These are phyloP conservation scores for Aspergillus sclerotialis DNA, from an alignment of 2,329 filamentous ascomycete species.

Conservation along the genomic window DNA sequence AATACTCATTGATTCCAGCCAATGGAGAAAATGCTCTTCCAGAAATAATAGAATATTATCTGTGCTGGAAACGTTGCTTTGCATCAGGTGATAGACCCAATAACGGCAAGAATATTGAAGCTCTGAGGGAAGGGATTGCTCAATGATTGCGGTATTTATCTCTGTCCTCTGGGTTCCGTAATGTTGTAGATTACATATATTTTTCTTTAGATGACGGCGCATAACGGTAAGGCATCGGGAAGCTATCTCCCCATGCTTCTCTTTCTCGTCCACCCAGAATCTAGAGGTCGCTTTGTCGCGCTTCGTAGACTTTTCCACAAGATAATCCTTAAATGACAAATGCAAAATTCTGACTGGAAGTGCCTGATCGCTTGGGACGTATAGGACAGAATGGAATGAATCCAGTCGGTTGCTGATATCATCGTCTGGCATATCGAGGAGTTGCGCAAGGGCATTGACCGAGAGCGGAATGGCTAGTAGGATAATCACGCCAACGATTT, in stretches of 20 bases:
- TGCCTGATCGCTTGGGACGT: slow-evolving; percentile 4
- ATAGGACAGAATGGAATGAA: slow-evolving; percentile 13
- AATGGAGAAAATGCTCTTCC: slow-evolving; percentile 5
- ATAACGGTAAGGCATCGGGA: too few species aligned
- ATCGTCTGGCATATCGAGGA: slow-evolving; percentile 4
- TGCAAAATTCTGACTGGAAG: slow-evolving; percentile 12
- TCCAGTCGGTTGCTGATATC: slow-evolving; percentile 7
- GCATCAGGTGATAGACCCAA: slow-evolving; percentile 14
- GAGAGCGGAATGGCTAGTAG: slow-evolving; percentile 16
- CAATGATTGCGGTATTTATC: too few species aligned
- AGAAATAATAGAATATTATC: slow-evolving; percentile 2
- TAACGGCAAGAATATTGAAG: slow-evolving; percentile 21
- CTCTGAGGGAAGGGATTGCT: slow-evolving; percentile 11
- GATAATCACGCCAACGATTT: slow-evolving; percentile 18
- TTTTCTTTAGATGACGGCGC: too few species aligned
- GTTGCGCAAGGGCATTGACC: slow-evolving; percentile 6
- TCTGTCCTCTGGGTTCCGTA: too few species aligned
- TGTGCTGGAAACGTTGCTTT: slow-evolving; percentile 1
- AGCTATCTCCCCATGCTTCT: too few species aligned
- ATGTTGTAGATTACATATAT: too few species aligned
- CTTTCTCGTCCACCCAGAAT: too few species aligned
- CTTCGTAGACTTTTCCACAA: too few species aligned
- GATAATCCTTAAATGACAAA: too few species aligned
- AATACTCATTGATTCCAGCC: slow-evolving; percentile 4
- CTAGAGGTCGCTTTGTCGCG: too few species aligned